Evolutionary conservation across 2,329 filamentous ascomycete species (phyloP).

Genomic region (Ophiostoma populinum): DNA sequence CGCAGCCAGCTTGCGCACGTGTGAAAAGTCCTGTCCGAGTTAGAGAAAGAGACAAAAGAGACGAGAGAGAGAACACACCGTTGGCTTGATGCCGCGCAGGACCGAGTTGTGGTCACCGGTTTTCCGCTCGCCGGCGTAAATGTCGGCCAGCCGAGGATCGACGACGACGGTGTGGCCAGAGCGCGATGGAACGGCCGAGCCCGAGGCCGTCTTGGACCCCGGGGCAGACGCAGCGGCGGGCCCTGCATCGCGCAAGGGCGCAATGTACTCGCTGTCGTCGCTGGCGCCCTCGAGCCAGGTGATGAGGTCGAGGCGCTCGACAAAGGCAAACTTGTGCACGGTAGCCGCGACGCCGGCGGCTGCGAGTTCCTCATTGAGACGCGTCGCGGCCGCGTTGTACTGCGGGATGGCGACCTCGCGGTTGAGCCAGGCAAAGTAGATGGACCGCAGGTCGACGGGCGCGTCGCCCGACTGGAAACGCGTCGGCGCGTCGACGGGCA

Average conservation of each 20-base stretch:
- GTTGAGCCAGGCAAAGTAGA: slow-evolving; percentile 93
- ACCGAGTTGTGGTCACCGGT: slow-evolving; percentile 88
- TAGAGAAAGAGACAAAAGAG: not conserved
- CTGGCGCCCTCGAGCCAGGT: slow-evolving; percentile 85
- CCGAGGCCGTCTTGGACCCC: slow-evolving; percentile 18
- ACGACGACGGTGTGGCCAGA: slow-evolving; percentile 44
- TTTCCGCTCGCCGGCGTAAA: slow-evolving; percentile 79
- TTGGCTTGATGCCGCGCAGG: slow-evolving; percentile 72
- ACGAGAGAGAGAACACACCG: slow-evolving; percentile 37
- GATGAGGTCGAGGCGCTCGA: slow-evolving; percentile 79
- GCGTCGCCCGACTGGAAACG: slow-evolving; percentile 67
- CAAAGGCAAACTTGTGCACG: slow-evolving; percentile 79
- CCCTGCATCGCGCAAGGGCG: slow-evolving; percentile 30
- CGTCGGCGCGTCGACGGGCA: slow-evolving; percentile 57
- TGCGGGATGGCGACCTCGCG: slow-evolving; percentile 79
- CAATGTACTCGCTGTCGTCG: slow-evolving; percentile 86
- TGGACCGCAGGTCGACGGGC: slow-evolving; percentile 73
- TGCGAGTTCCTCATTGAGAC: slow-evolving; percentile 61
- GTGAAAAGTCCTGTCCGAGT: slow-evolving; percentile 73
- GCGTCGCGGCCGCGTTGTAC: slow-evolving; percentile 71
- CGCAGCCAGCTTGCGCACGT: slow-evolving; percentile 72
- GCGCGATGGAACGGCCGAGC: slow-evolving; percentile 28
- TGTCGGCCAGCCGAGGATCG: slow-evolving; percentile 68
- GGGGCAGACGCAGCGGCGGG: slow-evolving; percentile 5
- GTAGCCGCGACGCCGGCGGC: slow-evolving; percentile 36